Evolutionary conservation across 257 asterid genomes (phyloP).

Genomic region (Pogostemon cablin): DNA sequence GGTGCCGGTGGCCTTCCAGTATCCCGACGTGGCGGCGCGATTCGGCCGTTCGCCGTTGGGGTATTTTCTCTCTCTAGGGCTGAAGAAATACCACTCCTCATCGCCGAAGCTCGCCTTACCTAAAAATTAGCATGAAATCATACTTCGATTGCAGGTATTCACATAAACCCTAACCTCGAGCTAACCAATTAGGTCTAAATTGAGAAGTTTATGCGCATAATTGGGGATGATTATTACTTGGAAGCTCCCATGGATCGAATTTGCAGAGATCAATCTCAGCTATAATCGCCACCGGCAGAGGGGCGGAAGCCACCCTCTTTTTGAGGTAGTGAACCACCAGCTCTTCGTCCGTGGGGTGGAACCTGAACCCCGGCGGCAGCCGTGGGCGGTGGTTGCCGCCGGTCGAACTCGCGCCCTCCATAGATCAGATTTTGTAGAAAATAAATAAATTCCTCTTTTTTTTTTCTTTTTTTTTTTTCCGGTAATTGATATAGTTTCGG

Average conservation of each 20-base stretch:
- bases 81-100: conserved; percentile 57
- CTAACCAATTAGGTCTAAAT: too few species aligned
- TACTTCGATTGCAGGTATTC: neutral
- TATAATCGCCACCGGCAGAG: conserved; percentile 47
- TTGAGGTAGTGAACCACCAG: conserved; percentile 54
- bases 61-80: conserved; percentile 49
- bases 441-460: neutral
- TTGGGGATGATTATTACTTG: conserved; percentile 32
- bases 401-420: conserved; percentile 45
- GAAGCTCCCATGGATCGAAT: conserved; percentile 59
- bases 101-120: conserved; percentile 54
- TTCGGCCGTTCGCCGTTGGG: conserved; percentile 54
- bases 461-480: neutral
- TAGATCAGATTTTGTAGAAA: conserved; percentile 1
- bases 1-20: conserved; percentile 56
- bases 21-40: conserved; percentile 52
- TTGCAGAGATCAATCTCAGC: conserved; percentile 52
- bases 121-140: conserved; percentile 22
- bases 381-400: conserved; percentile 40
- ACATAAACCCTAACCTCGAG: neutral
- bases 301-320: conserved; percentile 44
- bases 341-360: conserved; percentile 61
- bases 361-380: conserved; percentile 54
- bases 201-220: neutral
- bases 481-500: neutral